Evolutionary conservation across 192 early-diverging fungal species (phyloP).

Genomic region (Diversispora epigaea): DNA sequence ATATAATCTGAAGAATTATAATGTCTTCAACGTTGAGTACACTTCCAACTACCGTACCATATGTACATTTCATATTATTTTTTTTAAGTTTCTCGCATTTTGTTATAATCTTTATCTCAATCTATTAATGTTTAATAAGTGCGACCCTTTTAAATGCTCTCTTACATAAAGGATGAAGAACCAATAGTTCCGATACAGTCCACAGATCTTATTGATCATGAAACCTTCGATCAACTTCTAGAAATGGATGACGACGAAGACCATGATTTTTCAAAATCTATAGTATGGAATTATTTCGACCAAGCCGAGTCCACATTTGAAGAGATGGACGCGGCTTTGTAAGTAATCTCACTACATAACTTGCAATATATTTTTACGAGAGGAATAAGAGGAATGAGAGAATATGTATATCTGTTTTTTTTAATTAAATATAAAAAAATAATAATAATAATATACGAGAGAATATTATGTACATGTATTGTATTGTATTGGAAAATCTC

Average conservation of each 20-base stretch:
- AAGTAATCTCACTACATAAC: slow-evolving; percentile 32
- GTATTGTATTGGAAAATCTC: too few species aligned
- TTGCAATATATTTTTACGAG: too few species aligned
- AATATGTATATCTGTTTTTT: too few species aligned
- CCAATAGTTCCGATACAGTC: too few species aligned
- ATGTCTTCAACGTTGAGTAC: too few species aligned
- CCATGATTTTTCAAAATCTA: slow-evolving; percentile 70
- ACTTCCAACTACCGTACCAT: too few species aligned
- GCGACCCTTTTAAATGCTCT: not conserved
- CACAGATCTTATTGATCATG: slow-evolving; percentile 71
- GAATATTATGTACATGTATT: too few species aligned
- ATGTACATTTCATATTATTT: too few species aligned
- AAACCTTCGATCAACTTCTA: slow-evolving; percentile 84
- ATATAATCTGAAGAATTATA: not conserved
- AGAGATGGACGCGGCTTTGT: slow-evolving; percentile 73
- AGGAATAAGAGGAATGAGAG: too few species aligned
- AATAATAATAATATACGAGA: too few species aligned
- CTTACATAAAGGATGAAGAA: slow-evolving; percentile 8
- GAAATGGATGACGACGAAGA: slow-evolving; percentile 94
- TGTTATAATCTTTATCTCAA: not conserved
- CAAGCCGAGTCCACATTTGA: slow-evolving; percentile 80
- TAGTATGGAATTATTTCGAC: slow-evolving; percentile 80
- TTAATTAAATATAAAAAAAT: too few species aligned
- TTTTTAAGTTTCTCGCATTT: too few species aligned
- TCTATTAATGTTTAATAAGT: not conserved